Conservation (phyloP, 495 filamentous ascomycete species). For the Annulohypoxylon nitens region DNA sequence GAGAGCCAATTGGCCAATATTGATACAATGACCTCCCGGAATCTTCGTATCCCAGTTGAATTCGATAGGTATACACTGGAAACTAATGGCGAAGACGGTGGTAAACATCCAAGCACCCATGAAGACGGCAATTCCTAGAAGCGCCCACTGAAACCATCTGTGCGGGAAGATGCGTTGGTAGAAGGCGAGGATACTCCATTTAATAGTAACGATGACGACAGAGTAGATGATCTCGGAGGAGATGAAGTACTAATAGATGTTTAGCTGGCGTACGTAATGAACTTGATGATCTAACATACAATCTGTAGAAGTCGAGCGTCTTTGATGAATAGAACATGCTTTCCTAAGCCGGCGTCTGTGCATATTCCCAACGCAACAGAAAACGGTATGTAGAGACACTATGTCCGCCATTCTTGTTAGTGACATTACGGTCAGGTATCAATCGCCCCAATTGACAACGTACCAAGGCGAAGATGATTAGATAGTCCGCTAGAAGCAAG, state of each 20-base stretch:
- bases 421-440: background rate
- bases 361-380: constrained; percentile 1
- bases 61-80: constrained; percentile 2
- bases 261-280: background rate
- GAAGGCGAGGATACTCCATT: constrained; percentile 3
- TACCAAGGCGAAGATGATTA: constrained; percentile 7
- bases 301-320: background rate
- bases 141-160: background rate
- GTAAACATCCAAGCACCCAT: constrained; percentile 7
- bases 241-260: background rate
- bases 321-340: background rate
- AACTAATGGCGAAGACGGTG: constrained; percentile 5
- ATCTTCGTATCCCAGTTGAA: constrained; percentile 5
- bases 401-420: background rate
- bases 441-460: background rate
- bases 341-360: background rate
- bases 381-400: constrained; percentile 1
- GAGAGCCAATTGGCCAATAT: background rate
- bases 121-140: background rate
- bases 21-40: background rate
- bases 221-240: constrained; percentile 4
- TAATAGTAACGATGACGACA: background rate
- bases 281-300: background rate
- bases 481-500: background rate
- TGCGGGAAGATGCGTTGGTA: constrained; percentile 6